Base-by-base conservation (phyloP, 2,329 filamentous ascomycete species). In the Clonostachys chloroleuca region DNA sequence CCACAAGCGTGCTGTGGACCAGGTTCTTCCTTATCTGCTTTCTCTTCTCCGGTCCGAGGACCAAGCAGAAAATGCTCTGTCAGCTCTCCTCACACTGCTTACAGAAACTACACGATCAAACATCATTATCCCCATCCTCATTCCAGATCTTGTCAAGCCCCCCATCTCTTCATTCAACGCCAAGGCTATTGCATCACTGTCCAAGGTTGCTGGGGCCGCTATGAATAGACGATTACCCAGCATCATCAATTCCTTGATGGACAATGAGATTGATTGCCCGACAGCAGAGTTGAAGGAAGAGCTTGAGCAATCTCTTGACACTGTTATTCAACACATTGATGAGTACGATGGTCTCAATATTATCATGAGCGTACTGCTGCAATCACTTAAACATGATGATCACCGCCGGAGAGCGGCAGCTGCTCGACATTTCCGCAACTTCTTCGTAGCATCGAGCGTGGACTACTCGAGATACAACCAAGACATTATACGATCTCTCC, bases 401-500 rank as follows among this genome's bases (percentile, higher is more conserved):
- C 91, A 99, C 65, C 81, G 78, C 49, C 88, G 86, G 67, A 84
- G 95, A 54, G 83, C 89, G 34, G 80, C 81, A 46, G 91, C 90
- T 10, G 89, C 89, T 43, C 74, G 78, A 40, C 92, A 95, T 59
- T 73, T 99, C 48, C 84, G 87, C 51, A 89, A 82, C 51, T 99
- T 97, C 79, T 97, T 97, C 63, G 74, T 84, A 1, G 76, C 82
- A 45, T 80, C 89, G 9, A 81, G 87, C 20, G 79, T 96, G 30
- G 94, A 99, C 69, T 96, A 95, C 68, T 95, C 92, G 30, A 81
- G 92, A 44, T 99, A 97, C 74, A 91, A 96, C 66, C 92, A 92
- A 61, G 92, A 99, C 59, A 87, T 99, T 46, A 90, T 99, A 59
- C 87, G 92, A 13, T 86, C 89, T 5, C 73, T 99, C 46, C 81